Conservation (phyloP, 805 yeast species). For the Candida verbasci region DNA sequence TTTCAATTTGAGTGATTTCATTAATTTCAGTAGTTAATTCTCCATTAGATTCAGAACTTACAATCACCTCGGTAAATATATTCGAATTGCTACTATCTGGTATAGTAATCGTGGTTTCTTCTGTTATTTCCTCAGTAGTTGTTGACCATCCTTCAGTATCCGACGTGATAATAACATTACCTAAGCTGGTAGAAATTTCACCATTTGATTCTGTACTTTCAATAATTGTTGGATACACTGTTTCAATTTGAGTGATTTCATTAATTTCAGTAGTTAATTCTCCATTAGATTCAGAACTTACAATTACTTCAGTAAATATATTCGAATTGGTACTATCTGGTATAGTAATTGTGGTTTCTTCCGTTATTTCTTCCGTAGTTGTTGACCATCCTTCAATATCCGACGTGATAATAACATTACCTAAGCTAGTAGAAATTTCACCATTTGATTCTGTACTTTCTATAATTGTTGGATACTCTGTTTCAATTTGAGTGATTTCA, state of each 20-base stretch:
- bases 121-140: neutral
- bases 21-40: neutral
- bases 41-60: neutral
- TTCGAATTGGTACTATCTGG: no score
- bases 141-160: constrained; percentile 8
- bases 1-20: neutral
- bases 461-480: no score
- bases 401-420: no score
- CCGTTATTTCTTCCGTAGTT: constrained; percentile 8
- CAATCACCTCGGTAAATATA: neutral
- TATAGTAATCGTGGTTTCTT: neutral
- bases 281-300: no score
- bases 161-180: constrained; percentile 11
- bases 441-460: no score
- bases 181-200: constrained; percentile 7
- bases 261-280: no score
- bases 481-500: no score
- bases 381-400: no score
- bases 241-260: no score
- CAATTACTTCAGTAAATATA: no score
- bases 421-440: no score
- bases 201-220: constrained; percentile 8
- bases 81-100: neutral
- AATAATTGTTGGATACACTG: constrained; percentile 8
- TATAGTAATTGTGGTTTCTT: no score